Conservation (phyloP, 2,329 filamentous ascomycete genomes). For the Aspergillus caelatus region DNA sequence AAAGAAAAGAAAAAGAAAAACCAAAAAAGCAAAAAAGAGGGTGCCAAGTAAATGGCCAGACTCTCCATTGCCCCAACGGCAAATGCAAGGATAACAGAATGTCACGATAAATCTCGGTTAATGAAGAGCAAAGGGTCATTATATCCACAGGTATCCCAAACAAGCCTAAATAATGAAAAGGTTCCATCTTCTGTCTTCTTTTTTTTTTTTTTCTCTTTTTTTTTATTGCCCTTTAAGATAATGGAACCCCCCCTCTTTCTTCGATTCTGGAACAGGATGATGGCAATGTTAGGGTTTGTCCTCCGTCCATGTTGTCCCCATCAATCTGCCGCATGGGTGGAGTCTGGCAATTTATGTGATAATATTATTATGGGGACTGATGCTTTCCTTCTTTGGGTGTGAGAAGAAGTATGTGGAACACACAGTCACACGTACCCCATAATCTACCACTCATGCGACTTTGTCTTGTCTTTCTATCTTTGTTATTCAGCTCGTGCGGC, state of each 20-base stretch:
- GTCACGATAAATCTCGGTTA: background rate
- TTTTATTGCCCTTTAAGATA: background rate
- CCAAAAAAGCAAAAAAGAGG: no score
- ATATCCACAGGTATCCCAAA: background rate
- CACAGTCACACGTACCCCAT: background rate
- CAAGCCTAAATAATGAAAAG: background rate
- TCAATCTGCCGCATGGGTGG: constrained; percentile 4
- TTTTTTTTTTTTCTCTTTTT: no score
- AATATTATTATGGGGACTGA: background rate
- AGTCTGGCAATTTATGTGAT: constrained; percentile 3
- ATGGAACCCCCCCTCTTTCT: background rate
- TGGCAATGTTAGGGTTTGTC: background rate
- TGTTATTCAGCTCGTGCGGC: background rate
- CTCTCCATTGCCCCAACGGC: background rate
- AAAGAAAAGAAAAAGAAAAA: background rate
- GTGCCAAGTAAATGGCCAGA: background rate
- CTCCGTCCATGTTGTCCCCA: background rate
- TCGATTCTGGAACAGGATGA: background rate
- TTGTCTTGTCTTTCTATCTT: background rate
- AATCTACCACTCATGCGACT: no score
- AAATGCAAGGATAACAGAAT: background rate
- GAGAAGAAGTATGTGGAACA: background rate
- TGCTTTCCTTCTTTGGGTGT: background rate
- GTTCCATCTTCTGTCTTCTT: no score
- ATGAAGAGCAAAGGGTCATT: background rate